Percentiles rank a stretch among this genome's conserved stretches.
phyloP scores from a whole-genome alignment of 2,329 filamentous ascomycete genomes.

The Penicillium sp. region DNA sequence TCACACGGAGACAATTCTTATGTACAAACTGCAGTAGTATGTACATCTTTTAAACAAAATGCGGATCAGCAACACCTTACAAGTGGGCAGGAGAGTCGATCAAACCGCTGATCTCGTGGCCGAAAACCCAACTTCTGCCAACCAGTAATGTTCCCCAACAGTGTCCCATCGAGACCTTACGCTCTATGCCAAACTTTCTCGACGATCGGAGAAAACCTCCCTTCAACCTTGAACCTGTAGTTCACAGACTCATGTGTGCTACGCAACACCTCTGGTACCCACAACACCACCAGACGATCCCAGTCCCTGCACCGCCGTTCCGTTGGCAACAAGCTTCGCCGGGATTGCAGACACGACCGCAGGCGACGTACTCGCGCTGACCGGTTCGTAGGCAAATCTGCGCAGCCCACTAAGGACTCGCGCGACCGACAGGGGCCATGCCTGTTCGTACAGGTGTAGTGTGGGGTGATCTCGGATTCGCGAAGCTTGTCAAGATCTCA shows the following conservation, averaged over 20 bases:
- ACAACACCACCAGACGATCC: background rate
- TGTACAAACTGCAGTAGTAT: no score
- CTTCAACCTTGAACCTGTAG: background rate
- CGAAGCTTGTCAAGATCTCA: constrained; percentile 23
- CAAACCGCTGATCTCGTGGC: background rate
- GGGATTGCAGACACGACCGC: constrained; percentile 8
- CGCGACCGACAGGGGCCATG: constrained; percentile 12
- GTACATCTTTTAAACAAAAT: background rate
- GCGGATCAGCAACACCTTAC: background rate
- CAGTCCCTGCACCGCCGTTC: constrained; percentile 4
- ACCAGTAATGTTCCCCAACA: background rate
- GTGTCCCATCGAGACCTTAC: background rate
- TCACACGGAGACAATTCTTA: background rate
- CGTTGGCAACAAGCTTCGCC: constrained; percentile 16
- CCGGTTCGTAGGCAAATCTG: constrained; percentile 14
- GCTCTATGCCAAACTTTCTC: background rate
- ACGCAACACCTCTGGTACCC: background rate
- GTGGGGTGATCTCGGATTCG: constrained; percentile 19
- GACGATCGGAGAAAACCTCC: background rate
- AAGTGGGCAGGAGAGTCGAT: background rate
- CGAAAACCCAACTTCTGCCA: background rate
- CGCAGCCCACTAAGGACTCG: constrained; percentile 9
- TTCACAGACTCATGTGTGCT: background rate
- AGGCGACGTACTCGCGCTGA: constrained; percentile 1
- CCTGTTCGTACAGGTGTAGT: constrained; percentile 17